These are phyloP conservation scores for Sporisorium scitamineum DNA, from an alignment of 1,284 basidiomycete genomes.

Conservation along the genomic window DNA sequence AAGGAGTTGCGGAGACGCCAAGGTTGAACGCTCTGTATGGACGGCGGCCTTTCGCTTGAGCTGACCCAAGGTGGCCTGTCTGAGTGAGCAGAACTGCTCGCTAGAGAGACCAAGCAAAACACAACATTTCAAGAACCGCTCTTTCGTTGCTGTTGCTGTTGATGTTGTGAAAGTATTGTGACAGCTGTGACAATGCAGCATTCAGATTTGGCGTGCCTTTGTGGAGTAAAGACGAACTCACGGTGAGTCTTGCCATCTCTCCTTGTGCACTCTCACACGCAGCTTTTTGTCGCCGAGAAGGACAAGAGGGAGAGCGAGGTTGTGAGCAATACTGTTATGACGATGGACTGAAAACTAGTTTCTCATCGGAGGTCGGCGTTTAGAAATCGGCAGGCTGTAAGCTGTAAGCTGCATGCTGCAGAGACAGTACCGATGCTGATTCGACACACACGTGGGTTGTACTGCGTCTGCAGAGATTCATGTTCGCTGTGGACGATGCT, in stretches of 20 bases:
- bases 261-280: too few species aligned
- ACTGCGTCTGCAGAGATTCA: not conserved
- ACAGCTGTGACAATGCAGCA: not conserved
- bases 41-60: not conserved
- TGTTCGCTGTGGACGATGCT: not conserved
- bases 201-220: constrained; percentile 2
- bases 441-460: constrained; percentile 2
- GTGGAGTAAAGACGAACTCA: not conserved
- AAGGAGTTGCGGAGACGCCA: constrained; percentile 13
- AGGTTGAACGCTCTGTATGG: not conserved
- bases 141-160: not conserved
- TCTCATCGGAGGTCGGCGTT: not conserved
- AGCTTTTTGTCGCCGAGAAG: not conserved
- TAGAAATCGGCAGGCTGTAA: not conserved
- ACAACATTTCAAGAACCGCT: not conserved
- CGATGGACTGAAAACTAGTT: not conserved
- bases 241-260: not conserved
- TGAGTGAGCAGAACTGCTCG: not conserved
- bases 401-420: constrained; percentile 3
- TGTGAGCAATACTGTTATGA: not conserved
- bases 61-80: not conserved
- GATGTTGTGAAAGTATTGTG: not conserved
- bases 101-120: not conserved
- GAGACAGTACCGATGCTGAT: not conserved
- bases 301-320: not conserved